Evolutionary conservation across 2,329 filamentous ascomycete genomes (phyloP), one percentile per base, ranked within the genome.

Genomic region (Phialocephala subalpina): DNA sequence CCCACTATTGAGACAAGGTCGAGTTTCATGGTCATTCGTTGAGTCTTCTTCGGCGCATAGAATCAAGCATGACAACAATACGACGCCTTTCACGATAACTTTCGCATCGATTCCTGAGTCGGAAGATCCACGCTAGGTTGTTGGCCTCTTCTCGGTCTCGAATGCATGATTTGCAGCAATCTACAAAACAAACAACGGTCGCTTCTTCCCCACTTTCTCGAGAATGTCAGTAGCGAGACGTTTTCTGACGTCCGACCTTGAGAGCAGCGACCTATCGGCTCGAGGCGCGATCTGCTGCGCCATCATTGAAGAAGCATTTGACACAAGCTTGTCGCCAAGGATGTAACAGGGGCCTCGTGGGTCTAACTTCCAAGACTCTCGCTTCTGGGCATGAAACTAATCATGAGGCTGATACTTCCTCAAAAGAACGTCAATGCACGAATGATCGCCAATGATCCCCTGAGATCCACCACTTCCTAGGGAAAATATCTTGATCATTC

Each of bases 361-460:
- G 11, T 49, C 45, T 18, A 3, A 5, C 5, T 5, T 40, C 36
- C 9, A 20, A 38, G 58, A 16, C 20, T 33, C 27, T 49, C 38
- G 58, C 58, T 49, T 60, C 33, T 35, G 18, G 25, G 58, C 16
- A 27, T 58, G 55, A 58, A 60, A 60, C 58, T 14, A 25, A 52
- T 52, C 42, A 36, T 49, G 58, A 33, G 58, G 58, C 25, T 60
- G 14, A 36, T 35, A 60, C 29, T 3, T 14, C 40, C 40, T 60
- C 58, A 60, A 35, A 27, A n/a, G 20, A 60, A 52, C 22, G 58
- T n/a, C 58, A 22, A 20, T 60, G 42, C 40, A 20, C 45, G 8
- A 20, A 22, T 25, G 45, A 49, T 49, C 58, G 40, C 25, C 27
- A 33, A 25, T 36, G 42, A 52, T 49, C 25, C 16, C 58, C 57